Base-by-base conservation (phyloP, 331 rosid species). In the Quercus phellos region DNA sequence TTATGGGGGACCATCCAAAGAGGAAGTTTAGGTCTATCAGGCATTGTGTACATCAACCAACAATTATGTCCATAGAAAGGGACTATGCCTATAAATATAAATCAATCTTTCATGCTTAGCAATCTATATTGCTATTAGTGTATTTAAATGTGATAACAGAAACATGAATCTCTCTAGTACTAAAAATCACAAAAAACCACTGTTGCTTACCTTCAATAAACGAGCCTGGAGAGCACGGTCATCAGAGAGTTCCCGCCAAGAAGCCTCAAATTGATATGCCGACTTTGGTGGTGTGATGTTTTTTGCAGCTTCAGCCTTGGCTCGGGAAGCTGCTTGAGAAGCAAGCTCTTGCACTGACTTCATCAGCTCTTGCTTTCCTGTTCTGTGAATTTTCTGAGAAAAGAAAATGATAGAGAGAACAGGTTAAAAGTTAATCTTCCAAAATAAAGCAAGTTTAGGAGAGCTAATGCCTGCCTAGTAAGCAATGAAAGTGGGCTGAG, bases 221-320 rank as follows among this genome's bases (percentile, higher is more conserved):
- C 51, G 72, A 78, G 94, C 82, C 88, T 91, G 96, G 55, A 87
- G 68, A 72, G 82, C 84, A 71, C 12, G 70, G 81, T 95, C 94
- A 55, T 94, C 93, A 35, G 93, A 81, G 69, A 95, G 83, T 54
- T 91, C 90, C 81, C 88, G 80, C 98, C 98, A 95, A 73, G 96
- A 90, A 72, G 59, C 83, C 87, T 95, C 98, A 84, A 95, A 95
- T 68, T 95, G 94, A 85, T 91, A 95, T 38, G 99, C 98, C 17
- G 98, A 88, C 70, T 85, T 90, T 73, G 97, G 98, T 1, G 96
- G 81, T 61, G 86, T 79, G 22, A 92, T 77, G 60, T 82, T 90
- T 77, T 90, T 86, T 18, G 87, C 90, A 77, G 94, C 91, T 78
- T 91, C 93, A 70, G 84, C 83, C 92, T 78, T 80, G 71, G 89